Base-by-base conservation (phyloP, 305 asterid genomes). In the Fraxinus greggii region DNA sequence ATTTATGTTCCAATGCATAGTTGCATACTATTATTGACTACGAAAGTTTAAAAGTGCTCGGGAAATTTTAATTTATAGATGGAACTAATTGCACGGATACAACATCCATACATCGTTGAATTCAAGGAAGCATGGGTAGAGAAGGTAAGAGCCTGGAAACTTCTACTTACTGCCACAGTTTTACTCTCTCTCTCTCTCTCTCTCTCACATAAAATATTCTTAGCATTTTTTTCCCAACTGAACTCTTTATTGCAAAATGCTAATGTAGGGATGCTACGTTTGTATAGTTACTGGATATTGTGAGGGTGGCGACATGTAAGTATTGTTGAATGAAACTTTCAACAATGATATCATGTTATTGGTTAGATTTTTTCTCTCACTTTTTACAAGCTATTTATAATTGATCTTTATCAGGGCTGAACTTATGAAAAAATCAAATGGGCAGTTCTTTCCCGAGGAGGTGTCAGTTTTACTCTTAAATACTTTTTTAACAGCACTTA, bases 111-210 rank as follows among this genome's bases (percentile, higher is more conserved):
- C 89, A 92, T 94, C 61, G 98, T 94, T 82, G 98, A 93, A 86
- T 96, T 85, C 86, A 97, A 97, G 92, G 99, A 97, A 88, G 99
- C 99, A 65, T 97, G 99, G 99, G 98, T 97, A 19, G 99, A 97
- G 89, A 97, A 97, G 99, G 99, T 96, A 82, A 87, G 88, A 81
- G 45, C 13, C 48, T 56, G 19, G 48, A 42, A 28, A 28, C 51
- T 82, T 81, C 40, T 72, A 73, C 15, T 51, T 78, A 28, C 36
- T 21, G 72, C 33, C 26, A 35, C 35, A 42, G 1, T 0, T 38
- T 82, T 23, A 23, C 9, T 56, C 26, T 69, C 56, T 38, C 7
- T 15, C 21, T 32, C n/a, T n/a, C n/a, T 38, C 45, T 40, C 48
- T 40, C 19, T 48, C 33, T 80, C 80, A 79, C 33, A 2, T 80